Evolutionary conservation across 1,284 basidiomycete genomes (phyloP), one percentile per base, ranked within the genome.

Genomic region (Marasmius oreades): DNA sequence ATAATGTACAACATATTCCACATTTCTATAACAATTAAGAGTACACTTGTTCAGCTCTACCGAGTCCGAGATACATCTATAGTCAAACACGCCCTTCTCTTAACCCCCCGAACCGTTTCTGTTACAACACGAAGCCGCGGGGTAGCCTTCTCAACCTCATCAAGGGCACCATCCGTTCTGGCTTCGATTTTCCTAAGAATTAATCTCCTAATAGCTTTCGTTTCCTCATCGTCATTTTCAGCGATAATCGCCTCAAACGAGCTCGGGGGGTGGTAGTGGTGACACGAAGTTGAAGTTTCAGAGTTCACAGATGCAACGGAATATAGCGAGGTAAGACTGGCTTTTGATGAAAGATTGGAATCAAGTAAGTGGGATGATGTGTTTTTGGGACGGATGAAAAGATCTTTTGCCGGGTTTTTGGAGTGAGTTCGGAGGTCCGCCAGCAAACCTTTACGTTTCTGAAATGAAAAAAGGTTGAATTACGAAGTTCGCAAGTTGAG

Each of bases 91-190:
- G 78, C 74, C 59, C 76, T 72, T 58, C 76, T 71, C 65, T 81
- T 81, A 44, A 86, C 76, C 53, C 79, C 79, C 44, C 77, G 74
- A 31, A 87, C 73, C 42, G 81, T 80, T 54, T 82, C 83, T 63
- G 80, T 83, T 57, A 88, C 79, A 55, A 87, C 78, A 45, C 77
- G 74, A 31, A 87, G 66, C 84, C 88, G 88, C 2, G 70, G 69
- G 23, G 74, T 72, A 43, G 77, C 74, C 62, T 78, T 80, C 59
- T 88, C 83, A 44, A 88, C 73, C 68, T 88, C 77, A 61, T 88
- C 85, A 67, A 83, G 77, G 44, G 86, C 79, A 26, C 78, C 80
- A 24, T 78, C 76, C 2, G 79, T 72, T 28, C 80, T 74, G 12
- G 79, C 77, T 24, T 83, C 79, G 53, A 90, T 77, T 70, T 87